Evolutionary conservation across 1,284 basidiomycete genomes (phyloP).

Genomic region (Rhodotorula glutinis): DNA sequence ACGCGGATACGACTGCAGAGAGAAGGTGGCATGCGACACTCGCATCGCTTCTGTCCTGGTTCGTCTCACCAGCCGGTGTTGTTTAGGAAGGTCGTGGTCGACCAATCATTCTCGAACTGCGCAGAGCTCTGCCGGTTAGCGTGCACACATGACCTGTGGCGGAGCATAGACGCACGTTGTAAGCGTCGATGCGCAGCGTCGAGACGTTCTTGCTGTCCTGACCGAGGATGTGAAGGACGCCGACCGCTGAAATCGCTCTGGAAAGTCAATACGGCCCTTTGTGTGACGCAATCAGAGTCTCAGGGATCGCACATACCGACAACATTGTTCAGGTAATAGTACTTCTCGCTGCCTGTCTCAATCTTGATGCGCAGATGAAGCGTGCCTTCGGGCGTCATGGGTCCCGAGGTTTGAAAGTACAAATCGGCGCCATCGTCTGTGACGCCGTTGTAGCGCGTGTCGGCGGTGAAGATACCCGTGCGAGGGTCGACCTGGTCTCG

Average conservation of each 20-base stretch:
- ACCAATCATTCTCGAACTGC: slow-evolving; percentile 2
- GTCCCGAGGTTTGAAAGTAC: slow-evolving; percentile 22
- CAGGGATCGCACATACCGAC: slow-evolving; percentile 4
- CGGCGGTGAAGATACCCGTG: slow-evolving; percentile 27
- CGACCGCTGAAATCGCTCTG: not conserved
- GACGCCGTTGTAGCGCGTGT: slow-evolving; percentile 27
- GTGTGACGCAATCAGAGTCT: too few species aligned
- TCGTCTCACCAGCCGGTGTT: not conserved
- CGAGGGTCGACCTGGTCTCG: slow-evolving; percentile 17
- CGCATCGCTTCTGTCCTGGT: too few species aligned
- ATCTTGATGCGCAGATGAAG: slow-evolving; percentile 21
- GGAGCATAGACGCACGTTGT: not conserved
- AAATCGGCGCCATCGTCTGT: slow-evolving; percentile 14
- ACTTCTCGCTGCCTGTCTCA: slow-evolving; percentile 12
- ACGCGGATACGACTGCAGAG: too few species aligned
- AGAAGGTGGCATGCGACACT: too few species aligned
- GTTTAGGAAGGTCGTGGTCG: not conserved
- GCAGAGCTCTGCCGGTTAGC: not conserved
- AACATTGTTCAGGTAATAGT: slow-evolving; percentile 25
- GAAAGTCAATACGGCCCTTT: too few species aligned
- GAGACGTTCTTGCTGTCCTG: slow-evolving; percentile 3
- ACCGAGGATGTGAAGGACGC: slow-evolving; percentile 18
- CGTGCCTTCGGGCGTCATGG: not conserved
- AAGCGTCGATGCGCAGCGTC: slow-evolving; percentile 17
- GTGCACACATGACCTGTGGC: not conserved